Conservation (phyloP, 345 rosid species). For the Salix udensis region DNA sequence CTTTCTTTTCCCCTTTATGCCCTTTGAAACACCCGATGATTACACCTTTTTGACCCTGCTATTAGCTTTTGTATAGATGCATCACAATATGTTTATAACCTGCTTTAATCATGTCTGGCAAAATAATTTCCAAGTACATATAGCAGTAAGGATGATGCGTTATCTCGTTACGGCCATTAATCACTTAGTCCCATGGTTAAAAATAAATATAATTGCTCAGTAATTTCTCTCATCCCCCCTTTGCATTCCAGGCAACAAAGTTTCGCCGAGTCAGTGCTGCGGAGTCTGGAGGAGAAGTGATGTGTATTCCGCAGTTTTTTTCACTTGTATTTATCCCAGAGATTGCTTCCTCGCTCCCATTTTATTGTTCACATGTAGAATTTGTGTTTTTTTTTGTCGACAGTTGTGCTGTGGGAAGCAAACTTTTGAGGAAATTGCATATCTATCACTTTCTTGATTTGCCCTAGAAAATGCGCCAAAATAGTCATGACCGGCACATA, state of each 20-base stretch:
- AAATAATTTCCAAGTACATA: neutral
- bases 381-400: neutral
- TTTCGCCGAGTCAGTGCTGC: conserved; percentile 83
- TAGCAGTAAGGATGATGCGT: neutral
- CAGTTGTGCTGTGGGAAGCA: neutral
- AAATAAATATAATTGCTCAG: neutral
- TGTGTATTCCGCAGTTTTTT: neutral
- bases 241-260: conserved; percentile 70
- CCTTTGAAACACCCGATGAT: neutral
- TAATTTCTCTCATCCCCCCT: conserved; percentile 12
- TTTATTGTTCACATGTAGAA: neutral
- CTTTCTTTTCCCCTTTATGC: neutral
- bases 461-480: neutral
- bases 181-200: too few species aligned
- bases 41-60: neutral
- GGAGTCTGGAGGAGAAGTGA: conserved; percentile 72
- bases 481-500: too few species aligned
- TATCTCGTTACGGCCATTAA: neutral
- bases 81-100: neutral
- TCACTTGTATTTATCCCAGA: conserved; percentile 7
- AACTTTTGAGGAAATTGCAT: neutral
- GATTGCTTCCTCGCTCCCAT: neutral
- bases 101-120: neutral
- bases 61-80: neutral
- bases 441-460: neutral